Conservation (phyloP, 2,329 filamentous ascomycete species). For the Chaetomiaceae sp. region DNA sequence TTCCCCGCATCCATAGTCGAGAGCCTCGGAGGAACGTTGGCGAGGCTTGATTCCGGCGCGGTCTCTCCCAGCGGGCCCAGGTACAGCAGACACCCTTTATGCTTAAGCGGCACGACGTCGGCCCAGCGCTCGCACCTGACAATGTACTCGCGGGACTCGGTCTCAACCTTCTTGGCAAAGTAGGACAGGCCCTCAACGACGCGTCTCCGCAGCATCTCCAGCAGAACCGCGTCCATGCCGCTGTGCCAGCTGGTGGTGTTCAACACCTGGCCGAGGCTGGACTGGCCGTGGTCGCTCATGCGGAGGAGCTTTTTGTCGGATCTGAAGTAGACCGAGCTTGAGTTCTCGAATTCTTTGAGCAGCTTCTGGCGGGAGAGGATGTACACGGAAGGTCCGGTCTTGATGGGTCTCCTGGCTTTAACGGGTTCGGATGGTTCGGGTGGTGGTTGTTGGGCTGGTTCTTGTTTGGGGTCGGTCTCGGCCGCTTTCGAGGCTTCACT, state of each 20-base stretch:
- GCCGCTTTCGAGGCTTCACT: no score
- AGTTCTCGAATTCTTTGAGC: constrained; percentile 24
- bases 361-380: constrained; percentile 32
- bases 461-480: no score
- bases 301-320: constrained; percentile 18
- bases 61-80: constrained; percentile 21
- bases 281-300: constrained; percentile 12
- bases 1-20: constrained; percentile 41
- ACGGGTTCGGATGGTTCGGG: no score
- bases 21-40: constrained; percentile 33
- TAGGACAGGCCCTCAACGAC: constrained; percentile 43
- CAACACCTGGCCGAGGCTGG: constrained; percentile 7
- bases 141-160: constrained; percentile 35
- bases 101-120: constrained; percentile 35
- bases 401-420: no score
- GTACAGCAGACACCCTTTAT: constrained; percentile 46
- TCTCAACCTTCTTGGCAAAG: constrained; percentile 31
- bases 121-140: constrained; percentile 42
- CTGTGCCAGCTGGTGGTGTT: constrained; percentile 40
- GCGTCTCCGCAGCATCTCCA: constrained; percentile 45
- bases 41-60: constrained; percentile 1
- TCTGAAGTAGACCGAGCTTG: constrained; percentile 16
- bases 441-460: no score
- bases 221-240: constrained; percentile 52
- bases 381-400: constrained; percentile 28